Conservation (phyloP, 2,329 filamentous ascomycete genomes). For the Clarireedia homoeocarpa region DNA sequence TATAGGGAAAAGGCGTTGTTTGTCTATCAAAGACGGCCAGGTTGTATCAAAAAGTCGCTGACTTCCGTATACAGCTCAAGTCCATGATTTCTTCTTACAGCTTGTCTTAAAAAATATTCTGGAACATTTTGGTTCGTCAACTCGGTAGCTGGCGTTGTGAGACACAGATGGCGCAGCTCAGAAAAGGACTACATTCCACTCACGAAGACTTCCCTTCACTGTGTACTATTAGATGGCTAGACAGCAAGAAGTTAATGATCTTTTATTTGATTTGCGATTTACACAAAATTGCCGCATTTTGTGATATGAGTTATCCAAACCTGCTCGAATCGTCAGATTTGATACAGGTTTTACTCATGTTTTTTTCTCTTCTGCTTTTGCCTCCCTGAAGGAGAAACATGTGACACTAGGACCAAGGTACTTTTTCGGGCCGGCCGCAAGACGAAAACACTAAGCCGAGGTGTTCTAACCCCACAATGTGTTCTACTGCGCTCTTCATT, state of each 20-base stretch:
- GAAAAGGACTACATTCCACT: slow-evolving; percentile 2
- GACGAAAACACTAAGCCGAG: not conserved
- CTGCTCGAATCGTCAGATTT: no score
- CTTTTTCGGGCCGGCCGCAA: not conserved
- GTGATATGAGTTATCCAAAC: no score
- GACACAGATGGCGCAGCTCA: not conserved
- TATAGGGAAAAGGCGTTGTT: slow-evolving; percentile 5
- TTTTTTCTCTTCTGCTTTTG: no score
- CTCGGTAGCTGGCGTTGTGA: not conserved
- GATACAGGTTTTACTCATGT: no score
- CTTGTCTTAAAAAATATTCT: slow-evolving; percentile 21
- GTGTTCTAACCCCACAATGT: slow-evolving; percentile 6
- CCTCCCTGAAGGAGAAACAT: not conserved
- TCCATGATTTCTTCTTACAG: slow-evolving; percentile 12
- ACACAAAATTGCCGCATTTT: no score
- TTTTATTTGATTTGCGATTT: no score
- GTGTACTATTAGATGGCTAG: not conserved
- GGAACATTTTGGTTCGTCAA: not conserved
- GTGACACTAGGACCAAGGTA: not conserved
- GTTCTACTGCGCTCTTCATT: not conserved
- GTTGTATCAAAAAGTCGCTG: slow-evolving; percentile 22
- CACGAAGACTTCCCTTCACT: not conserved
- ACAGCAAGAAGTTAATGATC: not conserved
- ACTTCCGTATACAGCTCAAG: slow-evolving; percentile 8
- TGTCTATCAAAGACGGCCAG: slow-evolving; percentile 5